Evolutionary conservation across 768 basidiomycete species (phyloP), one percentile per base, ranked within the genome.

Genomic region (Sarcodon aspratus): DNA sequence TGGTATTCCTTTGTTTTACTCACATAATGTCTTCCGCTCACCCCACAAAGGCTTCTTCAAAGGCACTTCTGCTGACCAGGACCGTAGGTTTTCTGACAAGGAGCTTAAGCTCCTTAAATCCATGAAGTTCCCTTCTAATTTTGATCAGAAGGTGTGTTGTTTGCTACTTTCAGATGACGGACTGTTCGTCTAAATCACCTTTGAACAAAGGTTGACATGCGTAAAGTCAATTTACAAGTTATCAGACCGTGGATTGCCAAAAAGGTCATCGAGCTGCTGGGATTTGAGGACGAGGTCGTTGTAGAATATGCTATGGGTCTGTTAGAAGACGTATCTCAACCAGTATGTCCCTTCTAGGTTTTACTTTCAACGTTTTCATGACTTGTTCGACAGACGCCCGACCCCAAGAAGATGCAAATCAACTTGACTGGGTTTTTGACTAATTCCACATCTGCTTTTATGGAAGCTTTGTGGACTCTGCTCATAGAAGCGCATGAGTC

Each of bases 291-390:
- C 64, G 96, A 99, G 62, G 83, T 99, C 38, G 84, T 98, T 37
- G 82, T 97, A 31, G 95, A 97, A 61, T 98, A 96, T 60, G 91
- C 92, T 13, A 90, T 92, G 80, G 91, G 91, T 13, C 72, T 98
- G 15, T 69, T 99, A 6, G 96, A 99, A 61, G 90, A 96, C 57
- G 72, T 80, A 44, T 74, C 78, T 12, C 77, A 85, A 54, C 84
- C 87, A n/a, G 93, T 95, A 53, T 55, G 83, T 63, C 1, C 31
- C 10, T 6, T 43, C 44, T 47, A 8, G 18, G 36, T 45, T 40
- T 21, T 13, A 37, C 6, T 37, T 37, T 48, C 6, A 21, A 6
- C 7, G 21, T 6, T 36, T 18, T 36, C 9, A 10, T 36, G 31
- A 3, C 44, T 15, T 40, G 33, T 38, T 21, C 18, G 13, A 40